Evolutionary conservation across 1,139 yeast species (phyloP).

Genomic region (Blastobotrys capitulatus): DNA sequence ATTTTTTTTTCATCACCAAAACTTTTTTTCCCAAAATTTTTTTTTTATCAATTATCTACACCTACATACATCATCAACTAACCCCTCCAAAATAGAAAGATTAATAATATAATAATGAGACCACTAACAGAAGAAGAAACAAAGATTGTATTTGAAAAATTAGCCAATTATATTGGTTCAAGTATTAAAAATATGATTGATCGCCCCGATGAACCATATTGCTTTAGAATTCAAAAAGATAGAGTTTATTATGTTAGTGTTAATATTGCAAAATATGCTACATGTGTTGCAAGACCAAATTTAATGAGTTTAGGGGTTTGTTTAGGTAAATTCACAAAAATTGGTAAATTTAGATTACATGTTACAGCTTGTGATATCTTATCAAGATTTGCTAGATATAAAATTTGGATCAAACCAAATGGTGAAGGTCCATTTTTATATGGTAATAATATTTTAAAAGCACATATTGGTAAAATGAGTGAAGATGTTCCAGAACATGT

Average conservation of each 20-base stretch:
- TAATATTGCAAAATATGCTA: constrained; percentile 77
- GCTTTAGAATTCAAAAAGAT: constrained; percentile 92
- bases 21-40: neutral
- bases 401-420: constrained; percentile 92
- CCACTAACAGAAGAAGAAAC: constrained; percentile 97
- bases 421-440: constrained; percentile 98
- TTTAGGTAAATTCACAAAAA: constrained; percentile 94
- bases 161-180: constrained; percentile 93
- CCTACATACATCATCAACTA: neutral
- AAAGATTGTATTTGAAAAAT: constrained; percentile 88
- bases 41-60: neutral
- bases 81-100: no score
- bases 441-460: constrained; percentile 94
- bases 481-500: constrained; percentile 98
- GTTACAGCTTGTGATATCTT: constrained; percentile 82
- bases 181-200: constrained; percentile 85
- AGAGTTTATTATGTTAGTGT: constrained; percentile 91
- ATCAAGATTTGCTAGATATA: constrained; percentile 85
- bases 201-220: constrained; percentile 86
- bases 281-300: constrained; percentile 81
- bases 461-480: constrained; percentile 94
- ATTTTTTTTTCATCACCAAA: neutral
- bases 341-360: constrained; percentile 93
- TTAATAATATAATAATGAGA: constrained; percentile 52
- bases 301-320: constrained; percentile 92